Percentiles rank a stretch among this genome's conserved stretches.
Evolutionary conservation across 352 stramenopile genomes (phyloP).

Genomic region (Globisporangium perplexum): DNA sequence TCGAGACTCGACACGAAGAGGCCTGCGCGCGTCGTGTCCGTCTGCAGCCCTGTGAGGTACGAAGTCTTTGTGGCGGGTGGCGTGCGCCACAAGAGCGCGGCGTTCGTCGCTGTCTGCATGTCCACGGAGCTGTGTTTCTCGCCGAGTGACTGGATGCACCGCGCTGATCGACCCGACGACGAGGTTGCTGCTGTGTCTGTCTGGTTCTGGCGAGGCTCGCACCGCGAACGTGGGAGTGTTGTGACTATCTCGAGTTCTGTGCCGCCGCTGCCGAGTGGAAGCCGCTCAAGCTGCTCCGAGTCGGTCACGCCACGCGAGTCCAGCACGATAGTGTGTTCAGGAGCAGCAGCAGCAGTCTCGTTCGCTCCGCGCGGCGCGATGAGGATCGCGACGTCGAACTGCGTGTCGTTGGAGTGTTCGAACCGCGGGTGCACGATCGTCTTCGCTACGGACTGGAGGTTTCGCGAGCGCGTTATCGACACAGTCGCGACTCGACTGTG

Average conservation of each 20-base stretch:
- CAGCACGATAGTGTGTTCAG: not conserved
- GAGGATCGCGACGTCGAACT: constrained; percentile 6
- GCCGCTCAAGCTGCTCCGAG: not conserved
- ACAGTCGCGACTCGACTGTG: not conserved
- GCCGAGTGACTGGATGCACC: not conserved
- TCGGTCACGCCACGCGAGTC: not conserved
- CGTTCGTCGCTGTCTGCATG: not conserved
- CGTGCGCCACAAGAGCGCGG: not conserved
- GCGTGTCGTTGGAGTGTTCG: not conserved
- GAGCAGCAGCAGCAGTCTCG: not conserved
- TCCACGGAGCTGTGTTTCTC: not conserved
- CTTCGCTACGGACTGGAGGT: not conserved
- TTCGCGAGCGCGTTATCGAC: not conserved
- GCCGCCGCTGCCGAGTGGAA: not conserved
- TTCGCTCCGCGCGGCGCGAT: not conserved
- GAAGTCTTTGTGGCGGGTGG: not conserved
- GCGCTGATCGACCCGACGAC: not conserved
- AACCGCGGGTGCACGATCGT: not conserved
- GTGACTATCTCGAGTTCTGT: not conserved
- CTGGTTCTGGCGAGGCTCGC: not conserved
- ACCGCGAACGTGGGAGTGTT: not conserved
- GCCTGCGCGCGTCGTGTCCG: not conserved
- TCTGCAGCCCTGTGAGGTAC: not conserved
- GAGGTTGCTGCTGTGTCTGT: not conserved
- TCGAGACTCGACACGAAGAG: not conserved